Evolutionary conservation across 192 early-diverging fungal genomes (phyloP).

Genomic region (Chytriomyces confervae): DNA sequence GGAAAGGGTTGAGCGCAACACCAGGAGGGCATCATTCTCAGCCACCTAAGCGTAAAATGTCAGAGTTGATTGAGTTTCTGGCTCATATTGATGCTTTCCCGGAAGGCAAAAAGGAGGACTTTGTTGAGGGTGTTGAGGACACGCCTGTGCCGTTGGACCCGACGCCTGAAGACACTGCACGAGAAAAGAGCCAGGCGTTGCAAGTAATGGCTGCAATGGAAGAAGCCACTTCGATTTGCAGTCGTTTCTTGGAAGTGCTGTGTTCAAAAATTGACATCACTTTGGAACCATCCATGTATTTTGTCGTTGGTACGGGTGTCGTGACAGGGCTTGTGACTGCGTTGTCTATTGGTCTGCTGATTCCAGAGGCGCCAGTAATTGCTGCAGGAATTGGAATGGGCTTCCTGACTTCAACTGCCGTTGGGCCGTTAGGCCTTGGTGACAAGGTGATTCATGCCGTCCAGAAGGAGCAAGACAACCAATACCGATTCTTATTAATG

Average conservation of each 20-base stretch:
- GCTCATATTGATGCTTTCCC: constrained; percentile 36
- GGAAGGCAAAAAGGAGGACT: neutral
- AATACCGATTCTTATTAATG: constrained; percentile 42
- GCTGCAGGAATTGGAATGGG: constrained; percentile 45
- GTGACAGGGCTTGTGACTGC: constrained; percentile 41
- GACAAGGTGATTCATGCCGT: constrained; percentile 39
- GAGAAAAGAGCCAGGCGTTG: constrained; percentile 13
- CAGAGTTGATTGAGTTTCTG: constrained; percentile 39
- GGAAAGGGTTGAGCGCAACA: neutral
- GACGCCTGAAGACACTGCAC: constrained; percentile 10
- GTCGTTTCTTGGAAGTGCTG: constrained; percentile 24
- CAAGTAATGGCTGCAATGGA: constrained; percentile 35
- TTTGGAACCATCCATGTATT: constrained; percentile 36
- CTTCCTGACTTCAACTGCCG: constrained; percentile 37
- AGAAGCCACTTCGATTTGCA: constrained; percentile 30
- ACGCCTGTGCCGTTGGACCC: constrained; percentile 23
- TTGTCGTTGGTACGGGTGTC: constrained; percentile 39
- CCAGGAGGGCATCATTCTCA: neutral
- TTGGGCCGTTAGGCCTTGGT: constrained; percentile 36
- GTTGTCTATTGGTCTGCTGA: constrained; percentile 35
- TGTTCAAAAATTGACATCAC: constrained; percentile 41
- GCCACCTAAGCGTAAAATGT: constrained; percentile 19
- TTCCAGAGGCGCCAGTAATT: constrained; percentile 42
- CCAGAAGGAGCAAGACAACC: constrained; percentile 41
- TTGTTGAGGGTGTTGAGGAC: constrained; percentile 14